Conservation (phyloP, 106 monocot genomes). For the Dioscorea dumetorum region DNA sequence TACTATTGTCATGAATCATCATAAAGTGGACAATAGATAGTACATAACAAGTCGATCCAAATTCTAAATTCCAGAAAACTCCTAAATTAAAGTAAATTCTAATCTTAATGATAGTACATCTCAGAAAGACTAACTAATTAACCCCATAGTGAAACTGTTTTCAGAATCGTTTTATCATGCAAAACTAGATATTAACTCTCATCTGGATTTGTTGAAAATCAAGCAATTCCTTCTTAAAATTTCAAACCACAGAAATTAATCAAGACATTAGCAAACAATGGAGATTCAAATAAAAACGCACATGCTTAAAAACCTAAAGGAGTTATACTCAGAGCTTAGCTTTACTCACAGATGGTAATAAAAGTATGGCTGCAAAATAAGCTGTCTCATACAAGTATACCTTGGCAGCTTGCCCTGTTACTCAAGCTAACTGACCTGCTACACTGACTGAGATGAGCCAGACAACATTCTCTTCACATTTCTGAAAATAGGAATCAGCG, state of each 20-base stretch:
- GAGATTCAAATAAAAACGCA: background rate
- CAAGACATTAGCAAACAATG: slow-evolving; percentile 1
- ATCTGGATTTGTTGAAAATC: slow-evolving; percentile 2
- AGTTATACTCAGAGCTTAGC: background rate
- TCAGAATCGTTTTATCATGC: too few species aligned
- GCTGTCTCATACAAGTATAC: background rate
- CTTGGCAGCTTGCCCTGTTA: background rate
- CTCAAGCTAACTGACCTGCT: slow-evolving; percentile 8
- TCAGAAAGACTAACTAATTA: too few species aligned
- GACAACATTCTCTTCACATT: slow-evolving; percentile 39
- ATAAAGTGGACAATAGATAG: too few species aligned
- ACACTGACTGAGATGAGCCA: slow-evolving; percentile 23
- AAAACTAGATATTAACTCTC: too few species aligned
- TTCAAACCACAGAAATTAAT: background rate
- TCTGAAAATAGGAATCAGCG: slow-evolving; percentile 61
- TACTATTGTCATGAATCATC: too few species aligned
- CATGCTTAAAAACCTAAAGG: background rate
- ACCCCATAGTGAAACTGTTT: too few species aligned
- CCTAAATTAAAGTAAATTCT: too few species aligned
- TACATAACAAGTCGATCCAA: too few species aligned
- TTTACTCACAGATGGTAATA: slow-evolving; percentile 13
- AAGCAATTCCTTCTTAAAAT: slow-evolving; percentile 3
- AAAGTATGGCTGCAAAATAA: background rate
- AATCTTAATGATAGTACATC: too few species aligned
- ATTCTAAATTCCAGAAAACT: too few species aligned